Conservation (phyloP, 2,329 filamentous ascomycete species). For the Lachnellula hyalina region DNA sequence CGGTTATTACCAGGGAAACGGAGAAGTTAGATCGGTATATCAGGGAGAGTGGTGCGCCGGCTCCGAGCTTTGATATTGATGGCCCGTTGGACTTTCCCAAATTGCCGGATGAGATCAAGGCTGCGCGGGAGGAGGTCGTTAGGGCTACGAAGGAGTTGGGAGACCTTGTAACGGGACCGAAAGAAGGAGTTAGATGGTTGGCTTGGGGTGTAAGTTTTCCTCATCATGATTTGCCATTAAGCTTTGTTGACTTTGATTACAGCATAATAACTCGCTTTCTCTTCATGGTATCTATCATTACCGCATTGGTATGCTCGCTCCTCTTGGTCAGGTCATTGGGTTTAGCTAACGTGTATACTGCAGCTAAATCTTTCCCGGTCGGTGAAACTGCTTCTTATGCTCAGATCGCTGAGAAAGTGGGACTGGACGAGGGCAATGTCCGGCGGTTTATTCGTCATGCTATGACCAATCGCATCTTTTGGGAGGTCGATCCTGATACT, state of each 20-base stretch:
- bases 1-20: constrained; percentile 43
- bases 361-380: constrained; percentile 47
- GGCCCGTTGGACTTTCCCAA: constrained; percentile 42
- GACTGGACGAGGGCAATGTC: constrained; percentile 45
- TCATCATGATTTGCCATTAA: neutral
- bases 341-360: constrained; percentile 8
- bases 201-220: constrained; percentile 44
- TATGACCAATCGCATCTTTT: constrained; percentile 53
- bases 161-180: constrained; percentile 44
- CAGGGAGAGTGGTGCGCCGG: constrained; percentile 36
- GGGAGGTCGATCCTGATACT: constrained; percentile 43
- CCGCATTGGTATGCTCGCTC: constrained; percentile 38
- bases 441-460: constrained; percentile 49
- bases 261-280: constrained; percentile 47
- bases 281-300: constrained; percentile 47
- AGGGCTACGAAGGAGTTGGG: constrained; percentile 44
- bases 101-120: constrained; percentile 42
- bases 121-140: constrained; percentile 43
- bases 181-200: constrained; percentile 47
- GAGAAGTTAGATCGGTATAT: constrained; percentile 46
- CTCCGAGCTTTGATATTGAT: constrained; percentile 42
- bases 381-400: constrained; percentile 40
- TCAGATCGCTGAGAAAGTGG: constrained; percentile 41
- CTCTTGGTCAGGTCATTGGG: neutral
- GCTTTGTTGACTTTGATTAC: constrained; percentile 11